Percentiles rank a stretch among this genome's conserved stretches.
phyloP scores from a whole-genome alignment of 495 filamentous ascomycete species.

The Aspergillus avenaceus region DNA sequence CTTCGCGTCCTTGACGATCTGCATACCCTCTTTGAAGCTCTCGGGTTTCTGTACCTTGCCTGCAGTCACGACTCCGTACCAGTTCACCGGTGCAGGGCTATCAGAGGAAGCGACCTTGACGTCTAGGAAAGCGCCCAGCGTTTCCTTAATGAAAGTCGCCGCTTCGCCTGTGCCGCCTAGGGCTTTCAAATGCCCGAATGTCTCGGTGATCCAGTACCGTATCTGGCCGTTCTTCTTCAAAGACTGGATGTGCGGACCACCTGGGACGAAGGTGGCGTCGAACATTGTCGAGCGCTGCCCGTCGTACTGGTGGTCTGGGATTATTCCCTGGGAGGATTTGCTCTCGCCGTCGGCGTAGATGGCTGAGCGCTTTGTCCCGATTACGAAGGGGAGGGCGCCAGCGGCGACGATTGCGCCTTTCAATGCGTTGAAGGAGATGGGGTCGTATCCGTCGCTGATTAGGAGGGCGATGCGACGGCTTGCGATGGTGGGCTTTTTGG shows the following conservation, averaged over 20 bases:
- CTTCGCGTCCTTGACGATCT: slow-evolving; percentile 42
- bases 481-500: slow-evolving; percentile 59
- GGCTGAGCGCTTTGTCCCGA: slow-evolving; percentile 53
- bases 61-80: slow-evolving; percentile 37
- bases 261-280: slow-evolving; percentile 77
- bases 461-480: slow-evolving; percentile 74
- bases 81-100: slow-evolving; percentile 50
- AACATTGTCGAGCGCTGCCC: slow-evolving; percentile 84
- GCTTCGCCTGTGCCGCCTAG: slow-evolving; percentile 72
- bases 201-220: slow-evolving; percentile 79
- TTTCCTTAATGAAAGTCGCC: slow-evolving; percentile 56
- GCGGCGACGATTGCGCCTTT: slow-evolving; percentile 57
- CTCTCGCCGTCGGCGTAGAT: slow-evolving; percentile 55
- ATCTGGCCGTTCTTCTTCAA: slow-evolving; percentile 72
- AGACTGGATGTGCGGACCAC: slow-evolving; percentile 58
- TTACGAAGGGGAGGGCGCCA: slow-evolving; percentile 66
- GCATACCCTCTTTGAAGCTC: slow-evolving; percentile 38
- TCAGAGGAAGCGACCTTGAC: slow-evolving; percentile 51
- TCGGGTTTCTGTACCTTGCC: slow-evolving; percentile 19
- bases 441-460: slow-evolving; percentile 78
- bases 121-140: slow-evolving; percentile 38
- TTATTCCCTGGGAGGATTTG: slow-evolving; percentile 44
- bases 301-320: slow-evolving; percentile 77
- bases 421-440: slow-evolving; percentile 57
- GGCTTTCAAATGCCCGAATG: slow-evolving; percentile 75